Evolutionary conservation across 2,329 filamentous ascomycete genomes (phyloP), one percentile per base, ranked within the genome.

Genomic region (Neonectria ditissima): DNA sequence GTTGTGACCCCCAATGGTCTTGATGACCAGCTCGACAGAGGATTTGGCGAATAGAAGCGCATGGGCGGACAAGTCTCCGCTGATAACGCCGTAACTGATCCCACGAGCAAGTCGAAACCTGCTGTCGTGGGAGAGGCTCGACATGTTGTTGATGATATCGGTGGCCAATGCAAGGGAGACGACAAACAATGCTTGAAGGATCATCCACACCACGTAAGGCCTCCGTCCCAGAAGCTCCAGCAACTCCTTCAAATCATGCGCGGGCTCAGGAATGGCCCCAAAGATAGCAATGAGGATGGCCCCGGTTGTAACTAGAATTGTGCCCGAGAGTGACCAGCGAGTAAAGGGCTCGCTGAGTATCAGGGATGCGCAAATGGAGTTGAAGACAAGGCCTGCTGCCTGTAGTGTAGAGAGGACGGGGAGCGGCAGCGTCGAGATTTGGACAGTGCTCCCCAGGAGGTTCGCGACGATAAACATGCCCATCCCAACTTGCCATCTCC

Each of bases 401-500:
- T 99, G 96, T 39, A 99, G 84, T 1, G 96, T 97, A 60, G 95
- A 98, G 34, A 99, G 87, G 6, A 99, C 94, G 20, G 96, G 96
- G 22, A 99, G 84, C 16, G 96, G 96, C 47, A 99, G 85, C 1
- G 95, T 97, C 30, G 96, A 97, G 77, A 99, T 98, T 80, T 99
- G 96, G 63, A 99, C 96, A 39, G 93, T 95, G 81, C 94, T 97
- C 63, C 96, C 96, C 59, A 98, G 86, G 59, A 99, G 86, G 78
- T 99, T 99, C 66, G 96, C 93, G 70, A 97, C 85, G 69, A 99
- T 89, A 80, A 99, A 99, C 89, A 99, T 96, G 76, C 90, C 89
- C 94, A 99, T 98, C 62, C 96, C 96, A 66, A 97, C 83, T 87
- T 97, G 96, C 96, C 96, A 99, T 86, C 94, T 87, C 74, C 94